phyloP scores from a whole-genome alignment of 2,329 filamentous ascomycete genomes.

The Microsporum ferrugineum region DNA sequence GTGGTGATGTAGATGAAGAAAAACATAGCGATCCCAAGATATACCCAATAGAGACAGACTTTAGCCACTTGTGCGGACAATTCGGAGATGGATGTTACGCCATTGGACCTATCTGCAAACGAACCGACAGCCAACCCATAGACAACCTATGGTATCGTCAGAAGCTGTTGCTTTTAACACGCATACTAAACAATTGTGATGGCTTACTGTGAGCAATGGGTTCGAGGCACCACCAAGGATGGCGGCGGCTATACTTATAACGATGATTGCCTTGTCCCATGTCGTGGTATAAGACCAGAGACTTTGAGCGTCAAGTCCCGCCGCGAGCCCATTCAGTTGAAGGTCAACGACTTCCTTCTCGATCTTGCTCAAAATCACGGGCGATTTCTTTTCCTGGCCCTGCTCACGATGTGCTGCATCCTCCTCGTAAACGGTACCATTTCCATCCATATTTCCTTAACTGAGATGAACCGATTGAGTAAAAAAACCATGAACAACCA shows the following conservation, averaged over 20 bases:
- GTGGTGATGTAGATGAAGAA: conserved; percentile 62
- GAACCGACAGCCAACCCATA: not conserved
- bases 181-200: not conserved
- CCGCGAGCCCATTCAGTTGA: not conserved
- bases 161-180: not conserved
- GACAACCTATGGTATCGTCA: not conserved
- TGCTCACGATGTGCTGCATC: not conserved
- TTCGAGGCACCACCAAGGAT: not conserved
- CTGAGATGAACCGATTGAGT: not conserved
- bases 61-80: not conserved
- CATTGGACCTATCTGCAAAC: not conserved
- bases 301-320: not conserved
- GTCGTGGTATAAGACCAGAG: not conserved
- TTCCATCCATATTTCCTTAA: not conserved
- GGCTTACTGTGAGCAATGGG: not conserved
- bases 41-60: conserved; percentile 57
- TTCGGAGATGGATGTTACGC: conserved; percentile 18
- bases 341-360: not conserved
- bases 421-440: not conserved
- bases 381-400: not conserved
- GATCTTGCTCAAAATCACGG: not conserved
- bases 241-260: not conserved
- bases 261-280: not conserved
- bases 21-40: conserved; percentile 62
- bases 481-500: not conserved